Base-by-base conservation (phyloP, 1,139 yeast genomes). In the Scheffersomyces segobiensis region DNA sequence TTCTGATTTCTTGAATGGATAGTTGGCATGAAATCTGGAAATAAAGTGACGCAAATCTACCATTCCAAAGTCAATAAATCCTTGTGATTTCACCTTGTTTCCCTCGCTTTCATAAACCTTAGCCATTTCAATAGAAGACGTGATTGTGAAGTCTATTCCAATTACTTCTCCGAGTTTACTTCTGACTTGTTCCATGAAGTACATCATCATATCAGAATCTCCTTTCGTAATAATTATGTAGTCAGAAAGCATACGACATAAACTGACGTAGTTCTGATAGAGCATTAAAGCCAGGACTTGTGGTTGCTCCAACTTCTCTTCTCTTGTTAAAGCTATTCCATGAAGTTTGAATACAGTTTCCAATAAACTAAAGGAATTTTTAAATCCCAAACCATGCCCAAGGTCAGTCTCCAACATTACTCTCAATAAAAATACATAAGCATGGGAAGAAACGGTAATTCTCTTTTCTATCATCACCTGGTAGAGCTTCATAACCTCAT, bases 401-500 rank as follows among this genome's bases (percentile, higher is more conserved):
- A 17, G 50, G n/a, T 48, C 50, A 14, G 50, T 48, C 24, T 24
- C 1, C 21, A 82, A 71, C 21, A 83, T 71, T 0, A 87, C 75
- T 54, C 74, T 71, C 64, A 84, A 72, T 57, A 84, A 64, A 60
- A 70, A 74, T 47, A 71, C 72, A 58, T 84, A 80, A 0, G 84
- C 72, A 20, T 68, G 68, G 0, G 84, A 70, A 10, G 77, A 69
- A 2, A 80, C 66, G 0, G 68, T 64, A 5, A 78, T 63, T 8
- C 75, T 70, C 8, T 66, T 64, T 3, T 70, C 68, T 2, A 76
- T 77, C 81, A 84, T 78, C 53, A 74, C 71, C 52, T 78, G 71
- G 65, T 82, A 85, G 2, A 81, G 46, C 14, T 71, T 66, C 58
- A 78, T 66, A 6, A 76, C 70, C 57, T 63, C 68, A 32, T 75